Evolutionary conservation across 345 rosid species (phyloP).

Genomic region (Hibiscus trionum): DNA sequence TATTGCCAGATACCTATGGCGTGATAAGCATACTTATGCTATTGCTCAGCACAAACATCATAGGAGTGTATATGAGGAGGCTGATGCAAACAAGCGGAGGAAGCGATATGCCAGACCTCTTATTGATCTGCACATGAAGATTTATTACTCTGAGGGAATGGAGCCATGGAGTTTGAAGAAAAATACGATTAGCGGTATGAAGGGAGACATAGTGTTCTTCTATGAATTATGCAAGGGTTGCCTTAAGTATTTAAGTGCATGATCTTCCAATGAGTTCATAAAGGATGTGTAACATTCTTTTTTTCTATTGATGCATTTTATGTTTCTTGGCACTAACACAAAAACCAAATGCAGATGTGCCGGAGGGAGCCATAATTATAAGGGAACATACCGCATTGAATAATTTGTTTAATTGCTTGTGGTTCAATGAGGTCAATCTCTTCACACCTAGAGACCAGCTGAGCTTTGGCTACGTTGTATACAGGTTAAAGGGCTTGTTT

Average conservation of each 20-base stretch:
- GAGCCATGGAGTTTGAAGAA: conserved; percentile 84
- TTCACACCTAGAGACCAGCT: conserved; percentile 95
- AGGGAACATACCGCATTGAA: conserved; percentile 76
- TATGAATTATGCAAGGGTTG: not conserved
- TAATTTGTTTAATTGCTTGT: conserved; percentile 82
- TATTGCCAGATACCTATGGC: conserved; percentile 75
- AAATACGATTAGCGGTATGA: conserved; percentile 66
- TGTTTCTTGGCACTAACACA: not conserved
- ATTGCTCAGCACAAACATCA: conserved; percentile 96
- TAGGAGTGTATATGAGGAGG: conserved; percentile 85
- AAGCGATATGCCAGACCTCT: conserved; percentile 93
- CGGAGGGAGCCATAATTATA: conserved; percentile 90
- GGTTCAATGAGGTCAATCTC: conserved; percentile 97
- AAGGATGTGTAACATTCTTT: not conserved
- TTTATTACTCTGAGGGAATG: conserved; percentile 77
- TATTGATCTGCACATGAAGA: conserved; percentile 93
- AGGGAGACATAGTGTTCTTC: not conserved
- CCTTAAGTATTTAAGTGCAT: not conserved
- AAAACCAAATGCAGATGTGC: conserved; percentile 67
- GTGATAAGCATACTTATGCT: conserved; percentile 82
- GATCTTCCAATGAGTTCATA: not conserved
- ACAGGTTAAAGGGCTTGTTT: conserved; percentile 60
- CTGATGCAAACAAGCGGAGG: conserved; percentile 93
- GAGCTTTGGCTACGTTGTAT: conserved; percentile 83
- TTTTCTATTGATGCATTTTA: not conserved